Percentiles rank a stretch among this genome's conserved stretches.
Evolutionary conservation across 805 yeast species (phyloP).

Genomic region (Saturnispora zaruensis): DNA sequence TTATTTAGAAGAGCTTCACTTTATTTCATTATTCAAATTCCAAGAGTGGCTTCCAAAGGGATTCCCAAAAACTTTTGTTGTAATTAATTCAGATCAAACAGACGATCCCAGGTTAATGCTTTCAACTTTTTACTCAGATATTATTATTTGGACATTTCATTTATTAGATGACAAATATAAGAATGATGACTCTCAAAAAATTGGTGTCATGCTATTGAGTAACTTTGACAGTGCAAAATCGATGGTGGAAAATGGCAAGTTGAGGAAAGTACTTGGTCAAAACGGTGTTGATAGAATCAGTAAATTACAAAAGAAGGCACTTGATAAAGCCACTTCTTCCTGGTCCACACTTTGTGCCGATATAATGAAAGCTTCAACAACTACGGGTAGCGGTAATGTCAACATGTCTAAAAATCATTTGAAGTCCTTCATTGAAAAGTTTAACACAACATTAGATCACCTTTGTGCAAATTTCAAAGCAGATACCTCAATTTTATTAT

Average conservation of each 20-base stretch:
- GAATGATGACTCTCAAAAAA: slow-evolving; percentile 32
- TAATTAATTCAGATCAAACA: slow-evolving; percentile 24
- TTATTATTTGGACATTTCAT: slow-evolving; percentile 63
- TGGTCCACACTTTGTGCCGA: slow-evolving; percentile 78
- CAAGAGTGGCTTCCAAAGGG: slow-evolving; percentile 70
- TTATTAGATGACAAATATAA: slow-evolving; percentile 55
- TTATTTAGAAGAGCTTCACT: slow-evolving; percentile 39
- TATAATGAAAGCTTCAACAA: slow-evolving; percentile 73
- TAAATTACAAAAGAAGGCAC: slow-evolving; percentile 61
- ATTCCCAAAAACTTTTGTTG: slow-evolving; percentile 51
- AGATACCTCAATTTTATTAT: slow-evolving; percentile 27
- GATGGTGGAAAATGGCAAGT: slow-evolving; percentile 39
- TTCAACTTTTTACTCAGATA: slow-evolving; percentile 64
- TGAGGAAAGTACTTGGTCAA: slow-evolving; percentile 47
- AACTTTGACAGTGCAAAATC: slow-evolving; percentile 71
- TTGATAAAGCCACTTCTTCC: slow-evolving; percentile 59
- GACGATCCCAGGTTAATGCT: slow-evolving; percentile 43
- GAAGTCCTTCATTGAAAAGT: slow-evolving; percentile 48
- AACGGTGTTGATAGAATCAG: slow-evolving; percentile 56
- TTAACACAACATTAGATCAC: slow-evolving; percentile 77
- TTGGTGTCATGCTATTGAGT: slow-evolving; percentile 66
- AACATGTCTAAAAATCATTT: slow-evolving; percentile 67
- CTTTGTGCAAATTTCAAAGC: slow-evolving; percentile 57
- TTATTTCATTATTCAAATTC: slow-evolving; percentile 44
- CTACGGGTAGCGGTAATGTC: slow-evolving; percentile 38